Evolutionary conservation across 768 basidiomycete species (phyloP).

Genomic region (Pisolithus orientalis): DNA sequence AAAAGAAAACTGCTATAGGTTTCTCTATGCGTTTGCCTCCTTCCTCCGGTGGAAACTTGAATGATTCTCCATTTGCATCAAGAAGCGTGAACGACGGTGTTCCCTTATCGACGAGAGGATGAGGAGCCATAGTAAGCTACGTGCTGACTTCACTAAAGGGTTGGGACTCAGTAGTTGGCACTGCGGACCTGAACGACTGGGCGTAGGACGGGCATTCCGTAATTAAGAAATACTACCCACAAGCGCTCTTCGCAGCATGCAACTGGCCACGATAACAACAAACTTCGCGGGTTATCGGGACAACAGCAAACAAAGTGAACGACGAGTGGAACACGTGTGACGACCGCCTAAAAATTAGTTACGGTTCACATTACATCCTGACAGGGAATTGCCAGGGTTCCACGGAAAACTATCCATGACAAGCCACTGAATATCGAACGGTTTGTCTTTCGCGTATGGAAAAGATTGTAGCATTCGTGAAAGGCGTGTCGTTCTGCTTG

Average conservation of each 20-base stretch:
- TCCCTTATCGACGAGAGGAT: constrained; percentile 52
- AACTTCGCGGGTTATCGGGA: no score
- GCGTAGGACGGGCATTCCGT: no score
- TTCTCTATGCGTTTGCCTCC: constrained; percentile 30
- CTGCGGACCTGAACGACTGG: no score
- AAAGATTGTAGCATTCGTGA: not conserved
- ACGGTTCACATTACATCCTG: no score
- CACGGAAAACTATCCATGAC: constrained; percentile 7
- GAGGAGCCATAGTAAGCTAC: constrained; percentile 32
- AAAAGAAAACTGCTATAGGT: constrained; percentile 75
- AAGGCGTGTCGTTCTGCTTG: not conserved
- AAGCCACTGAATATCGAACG: not conserved
- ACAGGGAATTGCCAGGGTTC: not conserved
- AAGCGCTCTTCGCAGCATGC: no score
- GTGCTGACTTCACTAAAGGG: not conserved
- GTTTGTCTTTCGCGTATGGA: not conserved
- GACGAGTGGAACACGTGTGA: no score
- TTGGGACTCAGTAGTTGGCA: no score
- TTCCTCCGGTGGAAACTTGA: constrained; percentile 53
- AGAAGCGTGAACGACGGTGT: constrained; percentile 64
- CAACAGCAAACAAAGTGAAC: no score
- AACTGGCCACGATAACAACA: no score
- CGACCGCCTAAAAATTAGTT: no score
- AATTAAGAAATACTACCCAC: no score
- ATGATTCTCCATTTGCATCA: constrained; percentile 56